Evolutionary conservation across 306 rosid genomes (phyloP).

Genomic region (Malus sieversii): DNA sequence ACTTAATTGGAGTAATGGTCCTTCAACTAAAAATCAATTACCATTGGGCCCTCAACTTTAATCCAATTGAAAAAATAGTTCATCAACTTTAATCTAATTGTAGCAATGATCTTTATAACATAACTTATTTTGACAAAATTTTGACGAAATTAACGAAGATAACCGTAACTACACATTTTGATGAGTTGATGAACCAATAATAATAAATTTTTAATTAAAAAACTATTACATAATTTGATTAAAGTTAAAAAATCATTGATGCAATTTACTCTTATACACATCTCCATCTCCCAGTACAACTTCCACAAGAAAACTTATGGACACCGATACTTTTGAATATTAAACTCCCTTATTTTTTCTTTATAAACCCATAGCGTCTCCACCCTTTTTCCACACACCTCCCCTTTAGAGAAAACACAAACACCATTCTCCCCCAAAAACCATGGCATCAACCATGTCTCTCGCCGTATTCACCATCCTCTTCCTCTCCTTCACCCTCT

Average conservation of each 20-base stretch:
- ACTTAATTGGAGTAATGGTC: too few relatives aligned
- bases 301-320: background rate
- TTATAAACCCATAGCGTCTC: background rate
- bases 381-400: background rate
- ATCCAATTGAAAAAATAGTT: rapidly evolving
- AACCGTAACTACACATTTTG: too few relatives aligned
- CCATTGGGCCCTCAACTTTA: too few relatives aligned
- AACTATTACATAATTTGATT: too few relatives aligned
- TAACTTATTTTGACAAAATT: too few relatives aligned
- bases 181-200: rapidly evolving
- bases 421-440: background rate
- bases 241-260: too few relatives aligned
- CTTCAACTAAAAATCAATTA: too few relatives aligned
- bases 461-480: constrained; percentile 11
- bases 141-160: too few relatives aligned
- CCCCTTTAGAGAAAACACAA: background rate
- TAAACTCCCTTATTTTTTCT: background rate
- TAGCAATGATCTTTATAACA: too few relatives aligned
- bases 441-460: constrained; percentile 28
- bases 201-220: too few relatives aligned
- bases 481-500: constrained; percentile 26
- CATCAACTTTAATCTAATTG: too few relatives aligned
- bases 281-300: background rate
- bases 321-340: background rate
- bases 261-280: too few relatives aligned